Conservation (phyloP, 2,329 filamentous ascomycete genomes). For the Madurella fahalii region DNA sequence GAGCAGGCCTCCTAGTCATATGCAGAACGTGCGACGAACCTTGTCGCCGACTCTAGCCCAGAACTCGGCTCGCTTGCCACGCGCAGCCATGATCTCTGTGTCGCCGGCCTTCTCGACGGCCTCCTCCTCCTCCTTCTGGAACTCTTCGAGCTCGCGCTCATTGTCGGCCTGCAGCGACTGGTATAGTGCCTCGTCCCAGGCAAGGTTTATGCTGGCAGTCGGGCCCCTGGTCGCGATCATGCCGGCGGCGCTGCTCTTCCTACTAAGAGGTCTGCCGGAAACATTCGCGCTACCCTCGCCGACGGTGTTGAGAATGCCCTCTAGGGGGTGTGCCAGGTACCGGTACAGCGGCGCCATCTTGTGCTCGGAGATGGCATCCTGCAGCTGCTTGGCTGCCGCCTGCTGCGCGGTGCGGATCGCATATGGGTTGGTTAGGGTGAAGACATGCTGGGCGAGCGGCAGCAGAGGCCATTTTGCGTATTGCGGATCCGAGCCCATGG, state of each 20-base stretch:
- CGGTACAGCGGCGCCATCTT: slow-evolving; percentile 87
- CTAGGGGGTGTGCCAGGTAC: slow-evolving; percentile 75
- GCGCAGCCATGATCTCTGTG: slow-evolving; percentile 86
- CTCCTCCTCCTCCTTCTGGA: slow-evolving; percentile 87
- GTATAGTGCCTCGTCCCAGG: slow-evolving; percentile 91
- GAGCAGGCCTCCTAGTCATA: background rate
- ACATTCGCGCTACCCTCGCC: slow-evolving; percentile 58
- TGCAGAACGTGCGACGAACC: slow-evolving; percentile 45
- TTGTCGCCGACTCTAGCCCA: slow-evolving; percentile 96
- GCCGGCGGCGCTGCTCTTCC: slow-evolving; percentile 67
- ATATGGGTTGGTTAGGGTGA: slow-evolving; percentile 78
- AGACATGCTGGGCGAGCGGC: slow-evolving; percentile 78
- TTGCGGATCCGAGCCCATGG: slow-evolving; percentile 76
- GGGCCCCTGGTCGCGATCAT: slow-evolving; percentile 71
- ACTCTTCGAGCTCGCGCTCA: slow-evolving; percentile 68
- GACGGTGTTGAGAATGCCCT: slow-evolving; percentile 74
- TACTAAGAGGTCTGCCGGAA: slow-evolving; percentile 55
- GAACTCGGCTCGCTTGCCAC: slow-evolving; percentile 93
- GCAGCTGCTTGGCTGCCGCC: slow-evolving; percentile 65
- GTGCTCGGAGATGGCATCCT: slow-evolving; percentile 77
- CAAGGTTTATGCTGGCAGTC: slow-evolving; percentile 61
- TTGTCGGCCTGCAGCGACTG: slow-evolving; percentile 72
- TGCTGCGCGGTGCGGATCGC: slow-evolving; percentile 64
- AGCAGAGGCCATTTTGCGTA: slow-evolving; percentile 82
- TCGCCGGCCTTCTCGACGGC: slow-evolving; percentile 94